Base-by-base conservation (phyloP, 768 basidiomycete species). In the Mycena crocata region DNA sequence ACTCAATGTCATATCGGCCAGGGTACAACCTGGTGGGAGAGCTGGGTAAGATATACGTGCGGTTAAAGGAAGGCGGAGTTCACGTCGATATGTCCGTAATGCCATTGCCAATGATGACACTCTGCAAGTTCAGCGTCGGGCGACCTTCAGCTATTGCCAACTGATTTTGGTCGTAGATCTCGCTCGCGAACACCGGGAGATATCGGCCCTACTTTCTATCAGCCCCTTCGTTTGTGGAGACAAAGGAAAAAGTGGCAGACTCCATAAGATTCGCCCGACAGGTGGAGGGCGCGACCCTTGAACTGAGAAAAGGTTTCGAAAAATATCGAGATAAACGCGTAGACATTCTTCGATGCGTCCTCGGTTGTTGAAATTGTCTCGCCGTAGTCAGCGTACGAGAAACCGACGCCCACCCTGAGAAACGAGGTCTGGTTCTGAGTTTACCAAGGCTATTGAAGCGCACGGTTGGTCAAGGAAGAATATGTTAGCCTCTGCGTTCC, bases 221-320 rank as follows among this genome's bases (percentile, higher is more conserved):
- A 52, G 35, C 63, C 9, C 15, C 42, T n/a, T n/a, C n/a, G n/a
- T n/a, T n/a, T n/a, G n/a, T n/a, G n/a, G n/a, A 34, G 30, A 28
- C 31, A 32, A 45, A 32, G 48, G 66, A 45, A 26, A 54, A 26
- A 46, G 26, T 46, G 48, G 72, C 87, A 63, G 66, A 92, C 93
- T 1, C 87, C 93, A 68, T 94, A 94, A 0, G 91, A 93, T 77
- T 94, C 93, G 15, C 93, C 93, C 0, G 92, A 84, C 55, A 94
- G 81, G 68, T 93, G 91, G 48, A 95, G 82, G 0, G 86, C 80
- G 26, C 93, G 79, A 3, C 90, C 91, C 51, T 86, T 75, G 76
- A 92, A 93, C 68, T 92, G 85, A 17, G 83, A 81, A 80, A 94
- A 95, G 0, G 89, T 89, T 68, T 93, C 90, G 70, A 93, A 92